Percentiles rank a stretch among this genome's conserved stretches.
phyloP scores from a whole-genome alignment of 2,329 filamentous ascomycete species.

The Fusarium cicatricum region DNA sequence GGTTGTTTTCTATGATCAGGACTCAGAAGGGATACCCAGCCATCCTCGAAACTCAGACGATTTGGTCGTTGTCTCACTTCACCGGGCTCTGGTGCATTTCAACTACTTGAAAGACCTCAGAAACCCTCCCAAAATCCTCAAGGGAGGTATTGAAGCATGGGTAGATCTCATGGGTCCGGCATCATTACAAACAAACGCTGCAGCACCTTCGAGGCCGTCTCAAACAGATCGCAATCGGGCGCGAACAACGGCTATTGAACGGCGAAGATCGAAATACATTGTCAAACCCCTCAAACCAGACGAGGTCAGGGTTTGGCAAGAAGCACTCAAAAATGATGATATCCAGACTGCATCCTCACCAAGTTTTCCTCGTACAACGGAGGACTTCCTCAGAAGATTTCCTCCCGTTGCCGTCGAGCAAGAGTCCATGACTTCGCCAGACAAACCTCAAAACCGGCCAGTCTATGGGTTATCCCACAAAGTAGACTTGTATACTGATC shows the following conservation, averaged over 20 bases:
- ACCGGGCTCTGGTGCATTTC: conserved; percentile 83
- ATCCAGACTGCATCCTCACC: conserved; percentile 58
- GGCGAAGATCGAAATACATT: conserved; percentile 55
- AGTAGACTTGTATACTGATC: conserved; percentile 55
- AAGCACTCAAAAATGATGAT: conserved; percentile 73
- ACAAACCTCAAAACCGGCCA: conserved; percentile 34
- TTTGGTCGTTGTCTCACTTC: conserved; percentile 73
- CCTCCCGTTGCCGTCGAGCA: conserved; percentile 72
- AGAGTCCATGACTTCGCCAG: conserved; percentile 65
- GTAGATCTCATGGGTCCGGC: conserved; percentile 78
- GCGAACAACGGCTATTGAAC: conserved; percentile 43
- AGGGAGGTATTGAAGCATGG: conserved; percentile 89
- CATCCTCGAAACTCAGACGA: conserved; percentile 50
- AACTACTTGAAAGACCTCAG: conserved; percentile 81
- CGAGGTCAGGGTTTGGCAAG: conserved; percentile 83
- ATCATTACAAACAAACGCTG: conserved; percentile 60
- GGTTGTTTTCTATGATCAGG: conserved; percentile 88
- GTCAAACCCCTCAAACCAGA: conserved; percentile 78
- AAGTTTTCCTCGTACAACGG: conserved; percentile 72
- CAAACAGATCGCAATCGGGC: conserved; percentile 43
- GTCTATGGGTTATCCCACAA: conserved; percentile 44
- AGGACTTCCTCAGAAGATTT: conserved; percentile 85
- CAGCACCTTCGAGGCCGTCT: conserved; percentile 34
- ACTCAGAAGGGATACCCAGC: conserved; percentile 60
- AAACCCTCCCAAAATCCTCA: conserved; percentile 77